phyloP scores from a whole-genome alignment of 805 yeast genomes.

The Cyberlindnera veronae region DNA sequence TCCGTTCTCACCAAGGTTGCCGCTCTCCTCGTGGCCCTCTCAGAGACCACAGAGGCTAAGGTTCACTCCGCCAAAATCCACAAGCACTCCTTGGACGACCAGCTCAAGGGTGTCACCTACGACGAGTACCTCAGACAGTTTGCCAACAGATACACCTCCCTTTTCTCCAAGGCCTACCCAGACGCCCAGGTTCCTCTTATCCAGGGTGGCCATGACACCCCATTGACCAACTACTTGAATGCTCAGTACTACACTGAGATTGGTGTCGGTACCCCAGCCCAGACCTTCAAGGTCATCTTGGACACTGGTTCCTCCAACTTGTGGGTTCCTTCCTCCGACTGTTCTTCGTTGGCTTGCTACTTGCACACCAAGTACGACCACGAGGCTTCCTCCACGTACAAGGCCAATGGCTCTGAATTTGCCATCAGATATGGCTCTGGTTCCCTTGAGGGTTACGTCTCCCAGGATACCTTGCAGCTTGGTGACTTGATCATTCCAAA shows the following conservation, averaged over 20 bases:
- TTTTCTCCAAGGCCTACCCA: conserved; percentile 44
- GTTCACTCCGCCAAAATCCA: conserved; percentile 54
- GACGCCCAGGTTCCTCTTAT: conserved; percentile 31
- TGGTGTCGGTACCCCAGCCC: conserved; percentile 89
- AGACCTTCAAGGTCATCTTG: conserved; percentile 85
- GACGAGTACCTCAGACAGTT: conserved; percentile 53
- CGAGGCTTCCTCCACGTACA: conserved; percentile 74
- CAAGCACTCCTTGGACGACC: conserved; percentile 55
- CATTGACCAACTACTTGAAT: conserved; percentile 88
- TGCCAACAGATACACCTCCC: conserved; percentile 56
- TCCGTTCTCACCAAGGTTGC: conserved; percentile 24
- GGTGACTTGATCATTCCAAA: conserved; percentile 83
- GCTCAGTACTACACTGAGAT: conserved; percentile 97
- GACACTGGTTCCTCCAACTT: conserved; percentile 97
- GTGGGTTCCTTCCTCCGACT: conserved; percentile 92
- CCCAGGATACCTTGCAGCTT: conserved; percentile 75
- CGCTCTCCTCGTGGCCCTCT: conserved; percentile 27
- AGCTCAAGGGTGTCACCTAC: conserved; percentile 48
- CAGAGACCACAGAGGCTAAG: conserved; percentile 50
- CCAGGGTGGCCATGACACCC: conserved; percentile 62
- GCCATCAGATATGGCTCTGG: conserved; percentile 92
- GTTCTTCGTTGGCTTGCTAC: conserved; percentile 93
- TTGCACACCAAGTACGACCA: conserved; percentile 91
- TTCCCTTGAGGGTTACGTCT: conserved; percentile 84
- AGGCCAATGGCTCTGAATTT: conserved; percentile 82